Conservation (phyloP, 208 protist genomes). For the Crithidia expoeki region DNA sequence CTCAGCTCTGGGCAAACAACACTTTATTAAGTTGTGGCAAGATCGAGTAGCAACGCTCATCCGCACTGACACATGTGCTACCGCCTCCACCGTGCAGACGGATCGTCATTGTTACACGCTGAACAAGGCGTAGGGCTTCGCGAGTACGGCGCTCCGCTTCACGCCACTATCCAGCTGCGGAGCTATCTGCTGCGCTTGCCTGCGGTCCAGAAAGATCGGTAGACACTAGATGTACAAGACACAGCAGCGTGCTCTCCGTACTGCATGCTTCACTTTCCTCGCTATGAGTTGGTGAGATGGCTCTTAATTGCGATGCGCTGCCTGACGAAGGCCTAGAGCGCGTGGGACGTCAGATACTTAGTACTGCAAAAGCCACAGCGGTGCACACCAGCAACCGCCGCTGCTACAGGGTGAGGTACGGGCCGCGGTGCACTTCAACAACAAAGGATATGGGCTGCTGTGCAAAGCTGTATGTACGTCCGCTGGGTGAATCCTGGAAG, state of each 20-base stretch:
- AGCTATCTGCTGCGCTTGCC: background rate
- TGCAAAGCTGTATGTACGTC: background rate
- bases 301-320: no score
- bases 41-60: background rate
- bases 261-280: background rate
- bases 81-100: background rate
- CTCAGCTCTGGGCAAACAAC: no score
- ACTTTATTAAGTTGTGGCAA: no score
- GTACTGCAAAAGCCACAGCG: slow-evolving; percentile 11
- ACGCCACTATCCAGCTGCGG: background rate
- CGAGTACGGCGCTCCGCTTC: slow-evolving; percentile 15
- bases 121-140: slow-evolving; percentile 9
- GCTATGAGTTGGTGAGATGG: no score
- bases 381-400: slow-evolving; percentile 20
- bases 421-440: slow-evolving; percentile 4
- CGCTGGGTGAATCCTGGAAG: background rate
- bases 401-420: slow-evolving; percentile 17
- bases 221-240: slow-evolving; percentile 1
- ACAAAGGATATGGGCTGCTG: slow-evolving; percentile 11
- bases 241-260: background rate
- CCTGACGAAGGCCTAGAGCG: no score
- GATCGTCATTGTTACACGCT: slow-evolving; percentile 1
- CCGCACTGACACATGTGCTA: background rate
- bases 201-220: background rate
- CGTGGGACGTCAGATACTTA: background rate